A percentile compares a stretch with the other conserved stretches of the same genome.
Evolutionary conservation across 2,329 filamentous ascomycete genomes (phyloP).

Genomic region (Diaporthe destruens): DNA sequence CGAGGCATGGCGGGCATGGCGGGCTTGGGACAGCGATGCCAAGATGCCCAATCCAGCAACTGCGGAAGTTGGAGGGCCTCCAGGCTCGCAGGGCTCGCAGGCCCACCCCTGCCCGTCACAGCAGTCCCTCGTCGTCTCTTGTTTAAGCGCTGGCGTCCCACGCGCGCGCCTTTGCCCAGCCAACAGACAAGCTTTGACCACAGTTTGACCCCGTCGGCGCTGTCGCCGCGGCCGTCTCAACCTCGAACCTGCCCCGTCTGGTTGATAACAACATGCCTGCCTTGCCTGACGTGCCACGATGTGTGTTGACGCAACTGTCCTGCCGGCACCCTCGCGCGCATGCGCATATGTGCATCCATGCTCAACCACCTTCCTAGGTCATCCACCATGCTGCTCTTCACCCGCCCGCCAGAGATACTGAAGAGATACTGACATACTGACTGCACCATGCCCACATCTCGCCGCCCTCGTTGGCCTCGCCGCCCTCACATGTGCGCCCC

Average conservation of each 20-base stretch:
- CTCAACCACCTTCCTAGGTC: not conserved
- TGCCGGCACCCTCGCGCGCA: slow-evolving; percentile 24
- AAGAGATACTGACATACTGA: too few relatives aligned
- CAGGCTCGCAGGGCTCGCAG: not conserved
- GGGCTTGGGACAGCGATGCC: slow-evolving; percentile 10
- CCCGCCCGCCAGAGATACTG: not conserved
- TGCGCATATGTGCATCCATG: slow-evolving; percentile 1
- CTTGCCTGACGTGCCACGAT: not conserved
- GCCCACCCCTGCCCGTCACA: slow-evolving; percentile 9
- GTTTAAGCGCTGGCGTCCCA: too few relatives aligned
- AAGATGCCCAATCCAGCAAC: slow-evolving; percentile 30
- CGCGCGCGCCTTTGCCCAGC: not conserved
- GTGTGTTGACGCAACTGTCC: slow-evolving; percentile 12
- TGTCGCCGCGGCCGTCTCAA: too few relatives aligned
- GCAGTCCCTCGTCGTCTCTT: too few relatives aligned
- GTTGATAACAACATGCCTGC: not conserved
- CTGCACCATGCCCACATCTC: slow-evolving; percentile 6
- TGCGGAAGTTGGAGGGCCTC: slow-evolving; percentile 24
- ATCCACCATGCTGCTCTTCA: not conserved
- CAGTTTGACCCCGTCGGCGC: too few relatives aligned
- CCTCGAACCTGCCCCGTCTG: not conserved
- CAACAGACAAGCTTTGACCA: slow-evolving; percentile 26
- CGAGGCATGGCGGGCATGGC: slow-evolving; percentile 20
- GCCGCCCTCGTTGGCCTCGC: not conserved
- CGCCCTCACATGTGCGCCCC: not conserved